Base-by-base conservation (phyloP, 2,329 filamentous ascomycete species). In the Colletotrichum acutatum region DNA sequence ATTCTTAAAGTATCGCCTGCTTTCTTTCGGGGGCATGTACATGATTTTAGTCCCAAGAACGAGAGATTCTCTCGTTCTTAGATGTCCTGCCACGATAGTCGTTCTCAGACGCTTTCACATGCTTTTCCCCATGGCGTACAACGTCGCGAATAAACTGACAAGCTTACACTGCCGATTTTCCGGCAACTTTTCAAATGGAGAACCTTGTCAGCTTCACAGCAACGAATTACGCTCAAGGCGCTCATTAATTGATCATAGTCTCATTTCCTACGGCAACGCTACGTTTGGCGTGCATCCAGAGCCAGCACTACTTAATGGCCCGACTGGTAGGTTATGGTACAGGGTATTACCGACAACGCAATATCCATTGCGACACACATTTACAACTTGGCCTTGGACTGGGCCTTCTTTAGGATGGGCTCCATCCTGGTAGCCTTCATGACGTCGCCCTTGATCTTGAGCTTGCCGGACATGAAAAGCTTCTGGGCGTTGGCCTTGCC, bases 351-450 rank as follows among this genome's bases (percentile, higher is more conserved):
- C 65, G 56, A 73, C 60, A 73, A 63, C 53, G 34, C 56, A 65
- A 66, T 30, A 22, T 59, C 56, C 56, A 37, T 58, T 37, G 19
- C 28, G 5, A 26, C n/a, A n/a, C 14, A 24, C 61, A 60, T 79
- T 87, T 91, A 95, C 85, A 97, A 86, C 90, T 97, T 97, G 78
- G 94, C 90, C 89, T 94, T 94, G 79, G 86, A 88, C 87, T 95
- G 93, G 49, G 94, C 93, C 89, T 95, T 97, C 89, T 95, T 95
- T 76, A 98, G 86, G 79, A 98, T 93, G 53, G 95, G 94, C 85
- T 98, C 95, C 85, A 98, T 91, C 91, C 97, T 98, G 74, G 95
- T 98, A 49, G 97, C 94, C 90, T 98, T 98, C 96, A 98, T 98
- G 74, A 98, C 91, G 83, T 98, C 95, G 75, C 97, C 97, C 91